These are phyloP conservation scores for Eucalyptus pauciflora DNA, from an alignment of 345 rosid species.

Conservation along the genomic window DNA sequence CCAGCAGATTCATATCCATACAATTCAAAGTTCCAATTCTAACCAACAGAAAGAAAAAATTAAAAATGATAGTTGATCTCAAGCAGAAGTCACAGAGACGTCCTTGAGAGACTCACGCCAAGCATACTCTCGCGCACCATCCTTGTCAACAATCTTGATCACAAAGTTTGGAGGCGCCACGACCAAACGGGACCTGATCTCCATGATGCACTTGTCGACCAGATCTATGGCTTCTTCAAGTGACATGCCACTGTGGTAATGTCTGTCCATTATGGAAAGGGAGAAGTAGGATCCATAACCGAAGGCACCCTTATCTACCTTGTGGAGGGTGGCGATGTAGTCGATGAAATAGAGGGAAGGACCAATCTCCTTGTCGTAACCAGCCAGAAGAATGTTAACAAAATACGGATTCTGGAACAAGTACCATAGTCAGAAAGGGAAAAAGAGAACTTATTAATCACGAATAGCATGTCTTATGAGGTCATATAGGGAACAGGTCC, in stretches of 20 bases:
- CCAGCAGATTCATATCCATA: not conserved
- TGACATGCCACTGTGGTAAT: constrained; percentile 86
- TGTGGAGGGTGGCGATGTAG: constrained; percentile 93
- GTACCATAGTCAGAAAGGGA: not conserved
- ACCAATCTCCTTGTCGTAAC: constrained; percentile 86
- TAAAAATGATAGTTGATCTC: not conserved
- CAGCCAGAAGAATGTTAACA: constrained; percentile 91
- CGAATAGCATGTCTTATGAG: not conserved
- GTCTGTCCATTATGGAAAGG: constrained; percentile 92
- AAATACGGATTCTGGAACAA: constrained; percentile 62
- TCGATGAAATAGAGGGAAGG: constrained; percentile 92
- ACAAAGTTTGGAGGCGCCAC: constrained; percentile 94
- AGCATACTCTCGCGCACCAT: constrained; percentile 74
- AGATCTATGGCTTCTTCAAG: constrained; percentile 77
- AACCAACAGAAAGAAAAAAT: not conserved
- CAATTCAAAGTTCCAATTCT: not conserved
- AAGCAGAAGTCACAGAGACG: constrained; percentile 9
- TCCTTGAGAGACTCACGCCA: constrained; percentile 82
- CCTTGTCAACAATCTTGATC: constrained; percentile 90
- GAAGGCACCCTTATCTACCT: constrained; percentile 92
- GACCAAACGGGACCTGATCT: constrained; percentile 84
- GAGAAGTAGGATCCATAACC: constrained; percentile 93
- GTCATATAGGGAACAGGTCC: not conserved
- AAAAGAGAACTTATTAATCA: not conserved
- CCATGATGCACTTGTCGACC: constrained; percentile 82